Percentiles rank a stretch among this genome's conserved stretches.
Conservation (phyloP, 73 alveolate genomes). For the Breviolum minutum region DNA sequence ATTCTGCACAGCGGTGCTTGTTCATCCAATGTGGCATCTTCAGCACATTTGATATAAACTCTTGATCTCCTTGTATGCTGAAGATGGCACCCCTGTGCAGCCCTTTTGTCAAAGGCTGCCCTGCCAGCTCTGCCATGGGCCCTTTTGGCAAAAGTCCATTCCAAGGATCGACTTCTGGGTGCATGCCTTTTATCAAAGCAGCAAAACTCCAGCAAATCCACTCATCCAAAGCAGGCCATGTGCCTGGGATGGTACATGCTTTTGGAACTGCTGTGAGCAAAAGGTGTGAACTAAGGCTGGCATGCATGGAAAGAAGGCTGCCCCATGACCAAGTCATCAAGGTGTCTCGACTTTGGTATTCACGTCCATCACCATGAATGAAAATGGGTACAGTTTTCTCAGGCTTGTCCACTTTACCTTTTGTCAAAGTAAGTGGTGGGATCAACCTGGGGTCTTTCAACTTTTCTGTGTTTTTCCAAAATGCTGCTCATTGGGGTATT, state of each 20-base stretch:
- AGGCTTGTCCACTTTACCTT: neutral
- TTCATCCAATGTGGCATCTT: neutral
- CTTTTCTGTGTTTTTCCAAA: neutral
- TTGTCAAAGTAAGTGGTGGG: neutral
- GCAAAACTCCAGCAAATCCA: neutral
- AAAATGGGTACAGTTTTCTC: neutral
- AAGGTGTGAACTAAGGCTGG: neutral
- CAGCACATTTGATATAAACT: too few species aligned
- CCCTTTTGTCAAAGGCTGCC: conserved; percentile 17
- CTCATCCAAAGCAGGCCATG: neutral
- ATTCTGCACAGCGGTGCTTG: neutral
- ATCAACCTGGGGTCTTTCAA: neutral
- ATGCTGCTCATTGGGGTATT: neutral
- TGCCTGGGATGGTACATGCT: neutral
- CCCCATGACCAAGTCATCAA: conserved; percentile 26
- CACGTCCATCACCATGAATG: neutral
- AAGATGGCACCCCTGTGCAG: too few species aligned
- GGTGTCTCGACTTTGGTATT: neutral
- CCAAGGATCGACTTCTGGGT: neutral
- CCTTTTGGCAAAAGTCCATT: conserved; percentile 58
- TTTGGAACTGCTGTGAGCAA: neutral
- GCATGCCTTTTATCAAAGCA: conserved; percentile 31
- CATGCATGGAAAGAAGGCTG: neutral
- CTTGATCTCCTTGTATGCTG: too few species aligned
- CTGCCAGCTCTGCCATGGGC: neutral